Conservation (phyloP, 2,329 filamentous ascomycete species). For the Diplocarpon rosae region DNA sequence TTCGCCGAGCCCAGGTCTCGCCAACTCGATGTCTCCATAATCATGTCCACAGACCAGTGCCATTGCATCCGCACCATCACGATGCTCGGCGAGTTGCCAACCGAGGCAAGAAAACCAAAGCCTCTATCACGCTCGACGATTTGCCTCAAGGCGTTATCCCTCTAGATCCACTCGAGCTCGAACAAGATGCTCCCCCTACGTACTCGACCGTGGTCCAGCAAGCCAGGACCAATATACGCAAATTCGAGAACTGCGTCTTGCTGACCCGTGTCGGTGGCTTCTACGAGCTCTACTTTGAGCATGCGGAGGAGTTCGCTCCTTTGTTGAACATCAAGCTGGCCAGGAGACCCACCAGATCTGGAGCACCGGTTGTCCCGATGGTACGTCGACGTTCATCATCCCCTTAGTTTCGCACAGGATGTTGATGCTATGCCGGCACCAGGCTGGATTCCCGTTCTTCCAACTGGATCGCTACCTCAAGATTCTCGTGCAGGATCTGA, state of each 20-base stretch:
- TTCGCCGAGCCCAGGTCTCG: constrained; percentile 2
- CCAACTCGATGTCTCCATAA: constrained; percentile 3
- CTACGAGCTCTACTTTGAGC: constrained; percentile 95
- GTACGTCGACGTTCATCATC: constrained; percentile 32
- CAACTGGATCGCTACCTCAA: constrained; percentile 91
- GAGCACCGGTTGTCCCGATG: constrained; percentile 71
- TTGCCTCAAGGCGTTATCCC: constrained; percentile 41
- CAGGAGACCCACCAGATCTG: constrained; percentile 57
- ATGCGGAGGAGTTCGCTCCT: constrained; percentile 81
- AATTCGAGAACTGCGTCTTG: constrained; percentile 81
- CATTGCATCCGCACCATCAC: background rate
- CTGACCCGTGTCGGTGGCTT: constrained; percentile 90
- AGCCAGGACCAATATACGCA: constrained; percentile 78
- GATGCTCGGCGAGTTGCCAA: constrained; percentile 16
- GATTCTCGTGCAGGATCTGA: constrained; percentile 80
- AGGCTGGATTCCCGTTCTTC: constrained; percentile 88
- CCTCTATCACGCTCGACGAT: constrained; percentile 39
- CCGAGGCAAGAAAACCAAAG: constrained; percentile 11
- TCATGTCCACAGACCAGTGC: background rate
- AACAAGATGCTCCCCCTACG: constrained; percentile 37
- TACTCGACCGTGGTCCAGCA: constrained; percentile 89
- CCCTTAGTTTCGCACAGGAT: background rate
- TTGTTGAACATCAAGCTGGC: constrained; percentile 81
- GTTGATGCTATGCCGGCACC: constrained; percentile 1
- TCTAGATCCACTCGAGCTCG: constrained; percentile 27